Evolutionary conservation across 2,329 filamentous ascomycete species (phyloP), one percentile per base, ranked within the genome.

Genomic region (Ascochyta lentis): DNA sequence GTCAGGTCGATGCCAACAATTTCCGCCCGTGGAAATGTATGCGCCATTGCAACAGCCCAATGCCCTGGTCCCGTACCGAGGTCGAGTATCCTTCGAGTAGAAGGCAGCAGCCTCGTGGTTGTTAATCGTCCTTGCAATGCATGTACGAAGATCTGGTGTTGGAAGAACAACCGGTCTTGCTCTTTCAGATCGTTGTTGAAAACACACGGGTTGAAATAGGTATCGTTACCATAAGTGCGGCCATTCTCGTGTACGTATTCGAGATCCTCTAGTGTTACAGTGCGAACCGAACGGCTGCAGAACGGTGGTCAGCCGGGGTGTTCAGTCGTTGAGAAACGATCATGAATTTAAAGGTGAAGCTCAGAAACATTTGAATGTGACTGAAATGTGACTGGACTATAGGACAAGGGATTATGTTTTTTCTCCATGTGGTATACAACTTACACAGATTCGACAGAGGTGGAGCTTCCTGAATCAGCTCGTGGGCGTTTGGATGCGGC

Each of bases 171-270:
- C 38, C 87, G 84, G 41, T 85, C 84, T 70, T 88, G 85, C 67
- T 89, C 87, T 41, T 80, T 75, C 41, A 88, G 84, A 64, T 89
- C 87, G 23, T 51, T 49, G 23, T 58, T 53, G 39, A 55, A 65
- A 15, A 57, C 47, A 69, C 88, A 88, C 13, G 87, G 87, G 81
- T 89, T 86, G 69, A 80, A 86, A 66, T 88, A 89, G 31, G 80
- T 79, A 31, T 83, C 78, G 65, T 87, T 86, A 67, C 86, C 87
- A 61, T 87, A 83, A 24, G 75, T 81, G 22, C 87, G 83, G 39
- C 81, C 84, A 72, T 89, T 83, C 59, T 89, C 85, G 57, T 83
- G 77, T 50, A 84, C 77, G 60, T 84, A 83, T 66, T 86, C 81
- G 29, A 88, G 77, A 58, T 79, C 77, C 42, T 83, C 80, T 38